Conservation (phyloP, 2,329 filamentous ascomycete species). For the Bipolaris victoriae region DNA sequence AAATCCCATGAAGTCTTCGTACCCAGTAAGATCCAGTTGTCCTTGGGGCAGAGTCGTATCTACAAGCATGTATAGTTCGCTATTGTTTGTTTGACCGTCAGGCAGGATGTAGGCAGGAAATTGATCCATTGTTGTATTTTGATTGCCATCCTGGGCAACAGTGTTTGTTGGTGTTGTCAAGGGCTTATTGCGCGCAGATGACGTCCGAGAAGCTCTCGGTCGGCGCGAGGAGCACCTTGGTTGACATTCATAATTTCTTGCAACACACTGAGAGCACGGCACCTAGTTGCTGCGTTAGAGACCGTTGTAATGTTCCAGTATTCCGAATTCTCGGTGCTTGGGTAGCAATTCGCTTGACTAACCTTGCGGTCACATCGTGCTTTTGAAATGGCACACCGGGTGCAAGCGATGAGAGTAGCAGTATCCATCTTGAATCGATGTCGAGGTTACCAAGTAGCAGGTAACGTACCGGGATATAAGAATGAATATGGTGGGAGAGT, state of each 20-base stretch:
- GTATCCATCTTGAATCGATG: conserved; percentile 4
- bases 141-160: not conserved
- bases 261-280: conserved; percentile 15
- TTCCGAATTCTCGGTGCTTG: not conserved
- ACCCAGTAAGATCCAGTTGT: conserved; percentile 2
- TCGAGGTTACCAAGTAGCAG: not conserved
- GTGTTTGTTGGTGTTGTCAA: not conserved
- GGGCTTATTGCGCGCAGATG: not conserved
- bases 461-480: not conserved
- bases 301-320: not conserved
- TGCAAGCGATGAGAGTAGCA: conserved; percentile 11
- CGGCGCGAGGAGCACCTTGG: conserved; percentile 10
- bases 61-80: not conserved
- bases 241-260: conserved; percentile 10
- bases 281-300: conserved; percentile 7
- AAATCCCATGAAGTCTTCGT: conserved; percentile 12
- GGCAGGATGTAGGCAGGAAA: conserved; percentile 3
- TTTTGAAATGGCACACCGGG: conserved; percentile 13
- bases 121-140: conserved; percentile 5
- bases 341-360: not conserved
- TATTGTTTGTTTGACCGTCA: not conserved
- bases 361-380: conserved; percentile 13
- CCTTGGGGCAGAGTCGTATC: not conserved
- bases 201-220: conserved; percentile 7
- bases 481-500: not conserved